Evolutionary conservation across 2,329 filamentous ascomycete species (phyloP), one percentile per base, ranked within the genome.

Genomic region (Ophiostoma sp.): DNA sequence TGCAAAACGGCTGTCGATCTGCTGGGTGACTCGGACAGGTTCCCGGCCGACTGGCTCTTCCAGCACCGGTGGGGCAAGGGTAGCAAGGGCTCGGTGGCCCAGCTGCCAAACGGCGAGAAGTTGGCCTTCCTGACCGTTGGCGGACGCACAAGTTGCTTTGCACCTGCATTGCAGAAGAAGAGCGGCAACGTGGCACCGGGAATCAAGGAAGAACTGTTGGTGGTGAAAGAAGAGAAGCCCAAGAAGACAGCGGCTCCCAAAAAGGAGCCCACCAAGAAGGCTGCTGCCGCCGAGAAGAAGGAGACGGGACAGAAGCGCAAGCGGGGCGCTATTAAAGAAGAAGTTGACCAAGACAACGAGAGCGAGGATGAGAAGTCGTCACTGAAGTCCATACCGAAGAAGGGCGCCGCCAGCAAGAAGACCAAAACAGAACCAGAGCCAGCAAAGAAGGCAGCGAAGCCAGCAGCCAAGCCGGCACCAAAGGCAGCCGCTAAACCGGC

Each of bases 51-150:
- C 75, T 99, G 96, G 94, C 84, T 97, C 12, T 97, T 97, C 85
- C 91, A 92, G 75, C 87, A 97, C 80, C 89, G 94, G 33, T 98
- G 96, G 96, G 89, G 91, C 15, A 97, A 98, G 79, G 93, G 93
- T 25, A 94, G 93, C 79, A 94, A 95, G 79, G 88, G 87, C 39
- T 86, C 89, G 1, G 82, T 87, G 0, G 88, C 87, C 4, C 87
- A 87, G 68, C 82, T 98, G 36, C 95, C 95, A 0, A 97, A 90
- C 76, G 96, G 96, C 0, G 91, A 94, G 76, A 94, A 92, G 81
- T 91, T 98, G 63, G 90, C 90, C 0, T 96, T 95, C 79, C 82
- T 98, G 68, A 98, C 92, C 0, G 95, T 98, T 0, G 95, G 95
- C 0, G 95, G 95, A 1, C 86, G 96, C 63, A 98, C 96, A 3